Base-by-base conservation (phyloP, 306 rosid genomes). In the Cicer cuneatum region DNA sequence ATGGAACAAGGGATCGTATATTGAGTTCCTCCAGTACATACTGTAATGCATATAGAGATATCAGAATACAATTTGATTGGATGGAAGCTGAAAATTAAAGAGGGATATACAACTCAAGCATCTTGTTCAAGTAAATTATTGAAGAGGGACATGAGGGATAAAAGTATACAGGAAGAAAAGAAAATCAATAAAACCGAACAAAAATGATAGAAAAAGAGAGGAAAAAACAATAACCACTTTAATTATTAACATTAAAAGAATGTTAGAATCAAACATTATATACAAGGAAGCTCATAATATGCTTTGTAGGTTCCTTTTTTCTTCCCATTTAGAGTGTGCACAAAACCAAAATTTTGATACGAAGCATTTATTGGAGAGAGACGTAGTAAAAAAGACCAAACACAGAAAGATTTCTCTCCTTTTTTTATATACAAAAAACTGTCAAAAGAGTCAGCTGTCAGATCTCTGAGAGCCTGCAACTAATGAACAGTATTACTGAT, bases 21-120 rank as follows among this genome's bases (percentile, higher is more conserved):
- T 93, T 93, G 76, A 93, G 97, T 71, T 93, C 98, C 79, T 93
- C 98, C 65, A 91, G 81, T 53, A 91, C 96, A 80, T 88, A 91
- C 98, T 93, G 89, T 72, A 72, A 78, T 11, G 69, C 57, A 84
- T 66, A 83, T 64, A 72, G 67, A 78, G 51, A 77, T 73, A 48
- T 68, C 24, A 69, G 39, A 42, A 24, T 8, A 61, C 64, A 74
- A 41, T 64, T 81, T 47, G 33, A 56, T 54, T 21, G 57, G 74
- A 54, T 8, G 48, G 19, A 72, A 66, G 52, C 71, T 45, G 42
- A 69, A 62, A 53, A 38, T 53, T 10, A 48, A 21, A 13, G 33
- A 14, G 43, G 69, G 24, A 8, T 14, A 41, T 52, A 66, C 51
- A 64, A n/a, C 8, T 40, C 47, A 18, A 15, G 10, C 60, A 60